phyloP scores from a whole-genome alignment of 495 filamentous ascomycete species.

The Aspergillus bertholletiae region DNA sequence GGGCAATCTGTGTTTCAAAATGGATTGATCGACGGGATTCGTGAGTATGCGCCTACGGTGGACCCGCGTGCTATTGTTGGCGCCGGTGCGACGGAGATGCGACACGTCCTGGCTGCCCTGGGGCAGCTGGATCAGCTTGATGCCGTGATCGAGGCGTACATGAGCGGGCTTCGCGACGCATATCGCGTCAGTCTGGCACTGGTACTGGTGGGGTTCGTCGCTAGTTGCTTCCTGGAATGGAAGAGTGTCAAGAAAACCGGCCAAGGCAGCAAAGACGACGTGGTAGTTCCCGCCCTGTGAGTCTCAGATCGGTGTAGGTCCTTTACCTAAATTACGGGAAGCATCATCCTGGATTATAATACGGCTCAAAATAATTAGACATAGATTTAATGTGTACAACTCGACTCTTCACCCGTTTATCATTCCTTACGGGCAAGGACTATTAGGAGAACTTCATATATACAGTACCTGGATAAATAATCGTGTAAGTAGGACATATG shows the following conservation, averaged over 20 bases:
- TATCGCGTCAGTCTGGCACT: conserved; percentile 32
- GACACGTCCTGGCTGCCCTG: conserved; percentile 36
- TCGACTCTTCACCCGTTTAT: too few relatives aligned
- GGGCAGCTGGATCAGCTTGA: conserved; percentile 21
- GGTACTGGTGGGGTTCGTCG: conserved; percentile 31
- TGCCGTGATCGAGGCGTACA: conserved; percentile 25
- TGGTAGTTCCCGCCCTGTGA: background rate
- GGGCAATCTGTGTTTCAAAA: conserved; percentile 63
- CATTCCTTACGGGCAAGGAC: too few relatives aligned
- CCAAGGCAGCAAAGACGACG: background rate
- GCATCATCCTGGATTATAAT: too few relatives aligned
- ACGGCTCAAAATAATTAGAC: background rate
- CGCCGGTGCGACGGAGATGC: conserved; percentile 56
- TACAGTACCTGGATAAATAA: too few relatives aligned
- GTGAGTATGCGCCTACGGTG: conserved; percentile 37
- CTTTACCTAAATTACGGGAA: too few relatives aligned
- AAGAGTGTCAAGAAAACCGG: conserved; percentile 43
- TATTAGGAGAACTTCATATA: too few relatives aligned
- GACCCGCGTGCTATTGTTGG: conserved; percentile 45
- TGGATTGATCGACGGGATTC: conserved; percentile 47
- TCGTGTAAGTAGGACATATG: too few relatives aligned
- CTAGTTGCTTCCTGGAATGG: conserved; percentile 43
- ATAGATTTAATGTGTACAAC: background rate
- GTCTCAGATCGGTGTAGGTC: too few relatives aligned
- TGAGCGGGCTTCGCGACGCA: conserved; percentile 23